Conservation (phyloP, 106 monocot species). For the Phalaenopsis aphrodite region DNA sequence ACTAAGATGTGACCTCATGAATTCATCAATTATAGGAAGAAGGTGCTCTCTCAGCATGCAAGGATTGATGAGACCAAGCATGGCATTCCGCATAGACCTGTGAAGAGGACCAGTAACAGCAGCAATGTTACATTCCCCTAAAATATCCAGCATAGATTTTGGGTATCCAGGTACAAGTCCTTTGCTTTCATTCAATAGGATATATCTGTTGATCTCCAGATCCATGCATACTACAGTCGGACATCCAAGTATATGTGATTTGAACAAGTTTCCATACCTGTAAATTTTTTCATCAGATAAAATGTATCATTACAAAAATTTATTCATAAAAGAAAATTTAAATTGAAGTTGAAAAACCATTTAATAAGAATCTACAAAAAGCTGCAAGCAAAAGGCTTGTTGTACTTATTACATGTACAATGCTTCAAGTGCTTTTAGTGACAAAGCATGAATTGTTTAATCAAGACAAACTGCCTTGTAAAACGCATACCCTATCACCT, state of each 20-base stretch:
- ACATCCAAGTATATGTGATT: conserved; percentile 84
- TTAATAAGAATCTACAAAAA: background rate
- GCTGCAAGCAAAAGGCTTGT: background rate
- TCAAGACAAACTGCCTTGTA: too few relatives aligned
- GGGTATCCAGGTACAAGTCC: conserved; percentile 92
- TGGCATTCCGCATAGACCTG: conserved; percentile 63
- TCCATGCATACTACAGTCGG: conserved; percentile 96
- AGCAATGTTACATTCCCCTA: conserved; percentile 79
- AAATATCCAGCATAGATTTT: conserved; percentile 81
- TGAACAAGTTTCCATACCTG: conserved; percentile 87
- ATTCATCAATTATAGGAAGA: conserved; percentile 70
- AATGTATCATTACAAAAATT: background rate
- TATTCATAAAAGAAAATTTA: background rate
- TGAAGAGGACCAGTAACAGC: conserved; percentile 81
- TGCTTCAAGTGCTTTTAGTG: too few relatives aligned
- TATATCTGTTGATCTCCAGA: conserved; percentile 77
- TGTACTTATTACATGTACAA: too few relatives aligned
- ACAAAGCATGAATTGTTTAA: too few relatives aligned
- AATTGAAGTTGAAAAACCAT: background rate
- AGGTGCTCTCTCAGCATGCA: conserved; percentile 59
- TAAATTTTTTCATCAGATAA: background rate
- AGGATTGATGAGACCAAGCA: conserved; percentile 62
- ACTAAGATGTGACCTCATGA: conserved; percentile 64
- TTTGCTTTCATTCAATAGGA: conserved; percentile 78
- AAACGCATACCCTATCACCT: too few relatives aligned